Base-by-base conservation (phyloP, 768 basidiomycete species). In the Lactarius akahatsu region DNA sequence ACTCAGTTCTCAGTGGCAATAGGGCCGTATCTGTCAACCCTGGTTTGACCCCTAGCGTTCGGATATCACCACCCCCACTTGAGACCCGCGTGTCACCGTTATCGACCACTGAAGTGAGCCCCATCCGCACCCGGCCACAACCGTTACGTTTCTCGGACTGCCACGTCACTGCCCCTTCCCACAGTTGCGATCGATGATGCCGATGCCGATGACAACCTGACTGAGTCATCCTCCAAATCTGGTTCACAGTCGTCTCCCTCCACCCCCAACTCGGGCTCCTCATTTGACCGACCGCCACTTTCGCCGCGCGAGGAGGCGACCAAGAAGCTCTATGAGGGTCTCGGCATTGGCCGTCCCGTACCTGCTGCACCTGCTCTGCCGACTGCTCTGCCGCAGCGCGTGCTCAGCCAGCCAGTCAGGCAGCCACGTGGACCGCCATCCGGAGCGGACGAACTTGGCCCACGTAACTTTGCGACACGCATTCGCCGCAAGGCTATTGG, bases 351-450 rank as follows among this genome's bases (percentile, higher is more conserved):
- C 45, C 84, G 91, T 65, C 85, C 90, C 32, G 79, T 78, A 6
- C 68, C 68, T 59, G 65, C 76, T 63, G 77, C 79, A 36, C 79
- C 79, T 62, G 75, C 75, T 60, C 72, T 78, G 71, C 75, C 76
- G 62, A 73, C 73, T 63, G 73, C 76, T 65, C 73, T 77, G 69
- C 78, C 79, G 70, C 76, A 78, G 73, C 82, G 78, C 76, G 73
- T 88, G 77, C 80, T 80, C 68, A 90, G 86, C 76, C 86, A 88
- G 73, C 89, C 90, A 67, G 81, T 87, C 62, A 87, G 93, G 76
- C 93, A 94, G 80, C 93, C 93, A 72, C 85, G 87, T 65, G 93
- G 93, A 72, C 93, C 93, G 64, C 93, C 93, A 54, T 90, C 90
- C 28, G 89, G 90, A 73, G 86, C 86, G 69, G 92, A 94, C 73